A percentile compares a stretch with the other conserved stretches of the same genome.
Conservation (phyloP, 2,329 filamentous ascomycete genomes). For the Aphanocladium album region DNA sequence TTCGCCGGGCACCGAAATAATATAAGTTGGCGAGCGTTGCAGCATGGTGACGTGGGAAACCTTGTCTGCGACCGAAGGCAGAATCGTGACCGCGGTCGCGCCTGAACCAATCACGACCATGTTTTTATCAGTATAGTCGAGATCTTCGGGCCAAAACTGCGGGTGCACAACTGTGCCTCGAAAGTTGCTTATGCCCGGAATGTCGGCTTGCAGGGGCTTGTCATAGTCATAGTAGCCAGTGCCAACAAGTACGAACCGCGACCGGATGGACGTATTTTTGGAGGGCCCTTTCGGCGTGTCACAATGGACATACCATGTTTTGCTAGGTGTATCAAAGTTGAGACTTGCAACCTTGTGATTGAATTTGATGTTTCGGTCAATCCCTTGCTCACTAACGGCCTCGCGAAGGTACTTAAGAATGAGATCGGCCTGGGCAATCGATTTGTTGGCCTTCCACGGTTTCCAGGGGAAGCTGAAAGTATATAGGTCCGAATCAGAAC, state of each 20-base stretch:
- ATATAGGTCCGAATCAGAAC: constrained; percentile 57
- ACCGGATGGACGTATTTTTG: background rate
- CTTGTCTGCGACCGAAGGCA: constrained; percentile 55
- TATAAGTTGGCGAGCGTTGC: constrained; percentile 61
- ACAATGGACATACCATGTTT: constrained; percentile 2
- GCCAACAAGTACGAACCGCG: constrained; percentile 49
- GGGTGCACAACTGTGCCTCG: constrained; percentile 53
- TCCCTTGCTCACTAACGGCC: constrained; percentile 43
- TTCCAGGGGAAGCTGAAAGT: constrained; percentile 65
- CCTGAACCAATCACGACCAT: constrained; percentile 63
- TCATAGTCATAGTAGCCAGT: constrained; percentile 64
- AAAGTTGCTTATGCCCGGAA: constrained; percentile 34
- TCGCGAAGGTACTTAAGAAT: constrained; percentile 52
- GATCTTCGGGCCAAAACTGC: constrained; percentile 67
- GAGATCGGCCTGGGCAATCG: constrained; percentile 46
- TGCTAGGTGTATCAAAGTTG: constrained; percentile 20
- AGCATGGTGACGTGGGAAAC: constrained; percentile 62
- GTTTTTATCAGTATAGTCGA: constrained; percentile 60
- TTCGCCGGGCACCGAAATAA: constrained; percentile 23
- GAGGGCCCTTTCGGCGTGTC: constrained; percentile 28
- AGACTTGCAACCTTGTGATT: constrained; percentile 50
- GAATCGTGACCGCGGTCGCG: constrained; percentile 61
- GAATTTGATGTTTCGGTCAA: constrained; percentile 48
- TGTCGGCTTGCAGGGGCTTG: constrained; percentile 48
- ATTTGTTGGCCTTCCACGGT: constrained; percentile 53